These are phyloP conservation scores for Cenchrus americanus DNA, from an alignment of 176 grass and related monocot species.

Conservation along the genomic window DNA sequence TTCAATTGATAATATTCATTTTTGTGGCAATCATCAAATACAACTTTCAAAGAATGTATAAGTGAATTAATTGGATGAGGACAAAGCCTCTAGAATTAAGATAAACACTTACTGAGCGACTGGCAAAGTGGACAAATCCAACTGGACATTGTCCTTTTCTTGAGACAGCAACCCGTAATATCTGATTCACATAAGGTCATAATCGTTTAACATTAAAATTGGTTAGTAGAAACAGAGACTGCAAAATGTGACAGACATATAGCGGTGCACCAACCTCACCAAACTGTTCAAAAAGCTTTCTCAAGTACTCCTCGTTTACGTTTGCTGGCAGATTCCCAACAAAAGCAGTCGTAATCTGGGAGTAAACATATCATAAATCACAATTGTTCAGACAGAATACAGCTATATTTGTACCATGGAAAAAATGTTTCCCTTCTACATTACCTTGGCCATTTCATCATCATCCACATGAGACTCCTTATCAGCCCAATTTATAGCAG, in stretches of 20 bases:
- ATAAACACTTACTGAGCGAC: conserved; percentile 61
- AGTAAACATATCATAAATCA: conserved; percentile 36
- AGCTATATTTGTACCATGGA: conserved; percentile 30
- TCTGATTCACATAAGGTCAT: conserved; percentile 51
- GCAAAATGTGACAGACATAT: conserved; percentile 26
- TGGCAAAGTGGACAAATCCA: conserved; percentile 78
- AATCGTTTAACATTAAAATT: conserved; percentile 39
- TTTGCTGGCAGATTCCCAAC: conserved; percentile 79
- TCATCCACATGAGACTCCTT: conserved; percentile 65
- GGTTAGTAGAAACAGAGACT: conserved; percentile 29
- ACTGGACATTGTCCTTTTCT: conserved; percentile 74
- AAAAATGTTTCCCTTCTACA: conserved; percentile 23
- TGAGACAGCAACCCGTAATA: conserved; percentile 65
- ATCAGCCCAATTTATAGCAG: conserved; percentile 81
- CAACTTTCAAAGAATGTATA: conserved; percentile 17
- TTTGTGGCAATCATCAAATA: background rate
- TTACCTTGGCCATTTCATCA: conserved; percentile 75
- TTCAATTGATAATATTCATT: conserved; percentile 35
- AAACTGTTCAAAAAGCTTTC: conserved; percentile 70
- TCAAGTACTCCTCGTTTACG: conserved; percentile 67
- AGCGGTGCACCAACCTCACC: conserved; percentile 59
- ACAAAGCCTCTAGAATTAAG: conserved; percentile 17
- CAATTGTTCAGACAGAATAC: conserved; percentile 29
- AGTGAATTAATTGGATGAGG: conserved; percentile 23
- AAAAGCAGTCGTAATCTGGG: conserved; percentile 74